Evolutionary conservation across 2,329 filamentous ascomycete genomes (phyloP).

Genomic region (Epichloe elymi): DNA sequence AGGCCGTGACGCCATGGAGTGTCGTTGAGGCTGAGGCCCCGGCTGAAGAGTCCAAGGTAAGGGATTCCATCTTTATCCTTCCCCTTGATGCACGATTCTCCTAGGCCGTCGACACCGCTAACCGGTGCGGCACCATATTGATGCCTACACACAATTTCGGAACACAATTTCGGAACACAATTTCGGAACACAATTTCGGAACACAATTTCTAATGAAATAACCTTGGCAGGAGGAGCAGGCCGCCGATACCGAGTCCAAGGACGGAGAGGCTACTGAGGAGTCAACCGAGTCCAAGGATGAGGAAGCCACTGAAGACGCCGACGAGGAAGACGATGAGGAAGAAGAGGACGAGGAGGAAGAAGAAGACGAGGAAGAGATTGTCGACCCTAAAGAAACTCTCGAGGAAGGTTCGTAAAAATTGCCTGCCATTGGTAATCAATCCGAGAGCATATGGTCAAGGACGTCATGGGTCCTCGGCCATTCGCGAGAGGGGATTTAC

Average conservation of each 20-base stretch:
- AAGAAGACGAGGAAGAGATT: conserved; percentile 65
- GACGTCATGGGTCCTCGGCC: conserved; percentile 1
- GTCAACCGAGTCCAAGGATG: conserved; percentile 14
- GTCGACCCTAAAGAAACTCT: conserved; percentile 79
- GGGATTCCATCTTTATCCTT: conserved; percentile 7
- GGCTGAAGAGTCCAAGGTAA: conserved; percentile 49
- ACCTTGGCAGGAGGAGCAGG: conserved; percentile 22
- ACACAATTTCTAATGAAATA: neutral
- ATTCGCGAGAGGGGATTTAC: neutral
- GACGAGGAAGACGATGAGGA: conserved; percentile 37
- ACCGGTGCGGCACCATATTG: neutral
- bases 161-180: neutral
- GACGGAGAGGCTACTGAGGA: conserved; percentile 13
- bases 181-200: neutral
- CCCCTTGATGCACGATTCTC: neutral
- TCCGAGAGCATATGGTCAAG: neutral
- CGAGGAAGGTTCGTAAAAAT: conserved; percentile 65
- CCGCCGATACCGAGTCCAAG: conserved; percentile 43
- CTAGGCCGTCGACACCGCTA: neutral
- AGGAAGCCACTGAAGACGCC: conserved; percentile 28
- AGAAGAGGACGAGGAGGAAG: conserved; percentile 40
- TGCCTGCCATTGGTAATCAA: neutral
- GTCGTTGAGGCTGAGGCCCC: conserved; percentile 53
- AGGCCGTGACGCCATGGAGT: conserved; percentile 52
- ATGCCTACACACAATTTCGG: neutral